These are phyloP conservation scores for Scalesia atractyloides DNA, from an alignment of 129 eudicot genomes.

Conservation along the genomic window DNA sequence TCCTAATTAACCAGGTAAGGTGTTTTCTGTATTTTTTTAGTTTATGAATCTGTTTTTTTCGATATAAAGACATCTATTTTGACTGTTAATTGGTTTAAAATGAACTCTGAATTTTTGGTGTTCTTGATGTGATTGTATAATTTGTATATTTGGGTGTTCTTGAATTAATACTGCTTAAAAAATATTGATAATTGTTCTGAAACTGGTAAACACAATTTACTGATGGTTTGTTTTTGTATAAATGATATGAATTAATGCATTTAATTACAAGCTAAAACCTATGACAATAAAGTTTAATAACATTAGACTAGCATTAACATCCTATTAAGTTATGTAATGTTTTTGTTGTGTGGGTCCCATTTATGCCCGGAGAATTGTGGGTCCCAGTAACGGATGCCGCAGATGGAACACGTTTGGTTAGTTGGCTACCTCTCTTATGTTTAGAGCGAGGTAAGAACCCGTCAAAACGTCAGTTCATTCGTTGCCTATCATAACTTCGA, in stretches of 20 bases:
- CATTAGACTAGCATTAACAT: slow-evolving; percentile 13
- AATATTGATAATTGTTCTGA: background rate
- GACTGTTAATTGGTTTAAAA: slow-evolving; percentile 2
- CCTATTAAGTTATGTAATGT: background rate
- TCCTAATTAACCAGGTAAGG: slow-evolving; percentile 31
- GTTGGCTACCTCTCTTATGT: background rate
- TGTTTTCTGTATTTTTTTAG: slow-evolving; percentile 3
- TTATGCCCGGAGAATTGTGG: background rate
- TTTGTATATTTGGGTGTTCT: slow-evolving; percentile 11
- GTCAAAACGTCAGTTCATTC: slow-evolving; percentile 8
- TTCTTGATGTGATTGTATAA: slow-evolving; percentile 1
- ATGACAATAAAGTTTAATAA: too few species aligned
- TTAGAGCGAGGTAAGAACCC: slow-evolving; percentile 5
- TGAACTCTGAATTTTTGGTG: background rate
- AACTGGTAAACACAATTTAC: background rate
- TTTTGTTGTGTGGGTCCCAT: slow-evolving; percentile 7
- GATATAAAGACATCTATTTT: background rate
- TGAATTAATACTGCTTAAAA: background rate
- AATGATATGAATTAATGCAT: slow-evolving; percentile 16
- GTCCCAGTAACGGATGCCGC: background rate
- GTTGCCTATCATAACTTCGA: slow-evolving; percentile 1
- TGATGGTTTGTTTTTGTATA: slow-evolving; percentile 18
- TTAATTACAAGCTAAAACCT: background rate
- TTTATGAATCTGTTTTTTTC: slow-evolving; percentile 6
- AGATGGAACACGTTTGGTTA: background rate